Conservation (phyloP, 2,329 filamentous ascomycete species). For the Hymenoscyphus fraxineus region DNA sequence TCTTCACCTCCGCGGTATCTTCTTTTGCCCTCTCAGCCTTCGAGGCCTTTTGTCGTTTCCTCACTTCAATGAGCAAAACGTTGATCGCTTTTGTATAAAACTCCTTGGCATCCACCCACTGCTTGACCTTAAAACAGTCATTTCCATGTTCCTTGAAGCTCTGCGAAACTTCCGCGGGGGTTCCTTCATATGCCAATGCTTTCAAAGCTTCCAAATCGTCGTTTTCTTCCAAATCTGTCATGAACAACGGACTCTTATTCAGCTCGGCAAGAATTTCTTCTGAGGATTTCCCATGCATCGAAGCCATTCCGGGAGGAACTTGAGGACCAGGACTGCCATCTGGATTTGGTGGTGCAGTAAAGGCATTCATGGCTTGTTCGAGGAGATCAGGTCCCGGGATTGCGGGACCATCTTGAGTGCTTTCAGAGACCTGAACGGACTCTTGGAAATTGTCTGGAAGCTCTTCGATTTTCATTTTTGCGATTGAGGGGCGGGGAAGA, state of each 20-base stretch:
- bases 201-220: slow-evolving; percentile 80
- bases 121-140: slow-evolving; percentile 71
- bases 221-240: slow-evolving; percentile 90
- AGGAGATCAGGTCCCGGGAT: slow-evolving; percentile 27
- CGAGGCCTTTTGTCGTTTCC: slow-evolving; percentile 43
- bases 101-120: slow-evolving; percentile 80
- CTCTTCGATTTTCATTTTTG: slow-evolving; percentile 33
- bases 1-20: slow-evolving; percentile 40
- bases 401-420: slow-evolving; percentile 10
- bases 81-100: slow-evolving; percentile 87
- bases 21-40: slow-evolving; percentile 40
- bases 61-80: slow-evolving; percentile 63
- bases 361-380: slow-evolving; percentile 29
- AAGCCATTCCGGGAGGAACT: slow-evolving; percentile 56
- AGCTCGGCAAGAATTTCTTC: slow-evolving; percentile 61
- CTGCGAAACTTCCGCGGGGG: slow-evolving; percentile 72
- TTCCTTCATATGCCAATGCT: slow-evolving; percentile 90
- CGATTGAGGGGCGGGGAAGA: neutral
- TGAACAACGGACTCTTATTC: slow-evolving; percentile 81
- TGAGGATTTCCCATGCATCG: slow-evolving; percentile 50
- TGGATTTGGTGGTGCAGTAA: slow-evolving; percentile 14
- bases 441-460: slow-evolving; percentile 21
- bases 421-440: slow-evolving; percentile 19
- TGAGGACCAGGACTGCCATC: slow-evolving; percentile 27
- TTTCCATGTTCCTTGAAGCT: slow-evolving; percentile 93